phyloP scores from a whole-genome alignment of 257 asterid species.

The Capsicum pubescens region DNA sequence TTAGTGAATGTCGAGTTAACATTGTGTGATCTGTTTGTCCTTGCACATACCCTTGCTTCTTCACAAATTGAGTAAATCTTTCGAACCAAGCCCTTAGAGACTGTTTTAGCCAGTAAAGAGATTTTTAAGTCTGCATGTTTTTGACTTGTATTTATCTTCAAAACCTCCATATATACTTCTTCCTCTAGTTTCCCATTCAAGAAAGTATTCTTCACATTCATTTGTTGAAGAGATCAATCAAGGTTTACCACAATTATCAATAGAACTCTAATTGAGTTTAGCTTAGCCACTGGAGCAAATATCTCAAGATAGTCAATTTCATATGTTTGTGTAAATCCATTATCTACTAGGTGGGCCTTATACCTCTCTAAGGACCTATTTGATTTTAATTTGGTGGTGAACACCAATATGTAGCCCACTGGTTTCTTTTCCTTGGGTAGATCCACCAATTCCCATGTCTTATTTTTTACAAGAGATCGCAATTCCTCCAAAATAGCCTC shows the following conservation, averaged over 20 bases:
- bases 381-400: neutral
- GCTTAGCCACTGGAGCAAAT: neutral
- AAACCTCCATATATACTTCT: neutral
- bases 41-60: neutral
- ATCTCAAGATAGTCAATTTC: neutral
- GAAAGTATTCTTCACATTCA: too few relatives aligned
- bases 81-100: too few relatives aligned
- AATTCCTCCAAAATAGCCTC: too few relatives aligned
- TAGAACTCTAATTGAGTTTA: neutral
- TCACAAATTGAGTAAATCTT: too few relatives aligned
- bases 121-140: too few relatives aligned
- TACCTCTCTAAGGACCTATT: too few relatives aligned
- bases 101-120: too few relatives aligned
- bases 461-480: too few relatives aligned
- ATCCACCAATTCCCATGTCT: too few relatives aligned
- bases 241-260: neutral
- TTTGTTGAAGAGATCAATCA: neutral
- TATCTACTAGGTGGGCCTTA: neutral
- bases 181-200: too few relatives aligned
- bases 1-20: neutral
- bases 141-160: neutral
- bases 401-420: neutral
- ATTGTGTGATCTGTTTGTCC: constrained; percentile 28
- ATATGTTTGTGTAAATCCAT: neutral
- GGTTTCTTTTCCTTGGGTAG: too few relatives aligned